phyloP scores from a whole-genome alignment of 176 grass and related monocot species.

The Tillandsia fasciculata region DNA sequence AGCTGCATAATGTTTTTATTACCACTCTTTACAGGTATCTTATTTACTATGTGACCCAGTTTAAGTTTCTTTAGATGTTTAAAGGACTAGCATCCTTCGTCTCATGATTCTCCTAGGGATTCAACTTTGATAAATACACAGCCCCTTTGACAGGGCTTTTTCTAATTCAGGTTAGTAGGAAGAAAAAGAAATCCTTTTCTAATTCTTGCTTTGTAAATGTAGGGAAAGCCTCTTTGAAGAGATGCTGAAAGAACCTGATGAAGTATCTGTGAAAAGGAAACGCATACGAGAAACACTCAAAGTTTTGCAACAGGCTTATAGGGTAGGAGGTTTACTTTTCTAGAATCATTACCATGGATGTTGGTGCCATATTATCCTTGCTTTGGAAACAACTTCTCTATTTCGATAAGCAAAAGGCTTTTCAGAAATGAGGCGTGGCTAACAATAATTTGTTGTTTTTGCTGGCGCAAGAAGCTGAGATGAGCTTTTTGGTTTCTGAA shows the following conservation, averaged over 20 bases:
- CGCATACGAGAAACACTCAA: constrained; percentile 65
- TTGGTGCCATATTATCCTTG: background rate
- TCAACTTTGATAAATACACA: background rate
- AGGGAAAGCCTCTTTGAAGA: constrained; percentile 77
- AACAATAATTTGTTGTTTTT: too few relatives aligned
- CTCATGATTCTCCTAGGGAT: constrained; percentile 1
- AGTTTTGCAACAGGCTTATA: constrained; percentile 92
- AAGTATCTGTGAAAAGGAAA: constrained; percentile 71
- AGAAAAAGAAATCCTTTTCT: background rate
- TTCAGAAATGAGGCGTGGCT: too few relatives aligned
- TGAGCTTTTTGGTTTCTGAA: too few relatives aligned
- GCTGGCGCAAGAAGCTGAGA: too few relatives aligned
- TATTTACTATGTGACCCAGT: too few relatives aligned
- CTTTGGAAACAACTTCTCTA: too few relatives aligned
- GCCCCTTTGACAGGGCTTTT: background rate
- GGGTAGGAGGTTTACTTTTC: constrained; percentile 27
- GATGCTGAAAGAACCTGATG: constrained; percentile 91
- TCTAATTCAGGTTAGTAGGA: background rate
- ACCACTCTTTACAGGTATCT: constrained; percentile 72
- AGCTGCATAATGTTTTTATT: constrained; percentile 93
- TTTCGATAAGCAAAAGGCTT: too few relatives aligned
- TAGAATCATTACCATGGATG: background rate
- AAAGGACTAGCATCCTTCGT: background rate
- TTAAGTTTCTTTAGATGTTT: too few relatives aligned
- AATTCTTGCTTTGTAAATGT: constrained; percentile 6